Conservation (phyloP, 371 early-diverging fungal genomes). For the Nematocida sp. region DNA sequence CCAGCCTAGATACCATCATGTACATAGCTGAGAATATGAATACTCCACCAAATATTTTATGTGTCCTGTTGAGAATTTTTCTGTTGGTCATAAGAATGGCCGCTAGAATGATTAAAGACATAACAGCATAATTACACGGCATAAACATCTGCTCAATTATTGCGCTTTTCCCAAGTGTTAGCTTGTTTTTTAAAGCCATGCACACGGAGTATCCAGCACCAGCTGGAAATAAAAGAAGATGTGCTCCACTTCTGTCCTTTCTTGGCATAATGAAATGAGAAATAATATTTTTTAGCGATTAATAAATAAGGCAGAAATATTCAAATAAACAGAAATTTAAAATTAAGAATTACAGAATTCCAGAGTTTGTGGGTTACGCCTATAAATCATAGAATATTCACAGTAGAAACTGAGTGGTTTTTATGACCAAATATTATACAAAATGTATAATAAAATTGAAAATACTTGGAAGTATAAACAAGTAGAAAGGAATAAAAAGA, state of each 20-base stretch:
- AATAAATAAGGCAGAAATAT: neutral
- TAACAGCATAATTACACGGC: constrained; percentile 20
- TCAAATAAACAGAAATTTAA: too few species aligned
- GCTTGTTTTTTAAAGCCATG: neutral
- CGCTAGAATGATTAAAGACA: neutral
- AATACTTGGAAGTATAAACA: too few species aligned
- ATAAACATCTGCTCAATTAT: neutral
- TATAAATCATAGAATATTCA: too few species aligned
- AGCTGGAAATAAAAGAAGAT: constrained; percentile 16
- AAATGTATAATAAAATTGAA: too few species aligned
- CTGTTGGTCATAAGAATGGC: constrained; percentile 1
- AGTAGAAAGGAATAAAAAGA: too few species aligned
- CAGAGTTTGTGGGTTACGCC: too few species aligned
- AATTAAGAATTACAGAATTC: too few species aligned
- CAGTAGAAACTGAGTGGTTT: too few species aligned
- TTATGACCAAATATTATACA: too few species aligned
- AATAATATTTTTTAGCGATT: constrained; percentile 32
- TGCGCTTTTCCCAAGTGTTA: neutral
- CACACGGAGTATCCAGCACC: constrained; percentile 4
- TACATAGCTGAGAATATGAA: neutral
- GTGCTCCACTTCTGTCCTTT: constrained; percentile 16
- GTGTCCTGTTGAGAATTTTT: neutral
- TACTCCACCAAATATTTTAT: constrained; percentile 12
- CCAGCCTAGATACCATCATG: neutral
- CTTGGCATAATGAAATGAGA: constrained; percentile 18